Evolutionary conservation across 202 grass and related monocot species (phyloP).

Genomic region (Carex sylvatica): DNA sequence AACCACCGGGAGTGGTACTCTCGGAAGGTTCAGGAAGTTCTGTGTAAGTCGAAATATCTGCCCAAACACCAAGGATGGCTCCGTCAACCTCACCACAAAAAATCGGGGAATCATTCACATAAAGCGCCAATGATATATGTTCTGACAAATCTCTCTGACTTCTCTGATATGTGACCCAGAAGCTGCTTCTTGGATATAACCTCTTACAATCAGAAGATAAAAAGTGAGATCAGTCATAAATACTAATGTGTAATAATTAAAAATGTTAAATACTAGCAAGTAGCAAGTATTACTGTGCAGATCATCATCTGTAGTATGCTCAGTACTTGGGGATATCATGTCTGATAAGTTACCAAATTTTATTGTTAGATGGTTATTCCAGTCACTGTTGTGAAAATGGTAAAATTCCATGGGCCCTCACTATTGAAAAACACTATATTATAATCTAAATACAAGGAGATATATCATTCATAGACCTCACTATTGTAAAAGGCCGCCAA

Average conservation of each 20-base stretch:
- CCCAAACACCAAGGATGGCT: conserved; percentile 77
- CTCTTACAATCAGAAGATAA: conserved; percentile 47
- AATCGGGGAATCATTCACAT: conserved; percentile 39
- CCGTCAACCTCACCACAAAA: conserved; percentile 90
- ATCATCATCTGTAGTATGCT: background rate
- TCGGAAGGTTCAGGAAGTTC: conserved; percentile 42
- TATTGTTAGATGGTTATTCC: background rate
- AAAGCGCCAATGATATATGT: conserved; percentile 48
- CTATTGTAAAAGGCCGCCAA: background rate
- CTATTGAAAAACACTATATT: background rate
- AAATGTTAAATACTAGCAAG: background rate
- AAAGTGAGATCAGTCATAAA: conserved; percentile 36
- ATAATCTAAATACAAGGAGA: background rate
- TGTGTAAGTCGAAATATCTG: conserved; percentile 43
- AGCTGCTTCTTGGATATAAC: conserved; percentile 83
- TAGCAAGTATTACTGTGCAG: background rate
- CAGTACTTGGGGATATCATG: background rate
- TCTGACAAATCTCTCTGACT: conserved; percentile 58
- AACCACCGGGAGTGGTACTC: conserved; percentile 46
- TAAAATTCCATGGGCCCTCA: background rate
- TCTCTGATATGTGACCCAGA: conserved; percentile 68
- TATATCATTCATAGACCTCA: background rate
- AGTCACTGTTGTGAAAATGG: conserved; percentile 3
- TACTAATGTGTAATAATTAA: conserved; percentile 15
- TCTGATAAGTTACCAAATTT: background rate